A percentile compares a stretch with the other conserved stretches of the same genome.
These are phyloP conservation scores for Backusella australiensis DNA, from an alignment of 192 early-diverging fungal genomes.

Conservation along the genomic window DNA sequence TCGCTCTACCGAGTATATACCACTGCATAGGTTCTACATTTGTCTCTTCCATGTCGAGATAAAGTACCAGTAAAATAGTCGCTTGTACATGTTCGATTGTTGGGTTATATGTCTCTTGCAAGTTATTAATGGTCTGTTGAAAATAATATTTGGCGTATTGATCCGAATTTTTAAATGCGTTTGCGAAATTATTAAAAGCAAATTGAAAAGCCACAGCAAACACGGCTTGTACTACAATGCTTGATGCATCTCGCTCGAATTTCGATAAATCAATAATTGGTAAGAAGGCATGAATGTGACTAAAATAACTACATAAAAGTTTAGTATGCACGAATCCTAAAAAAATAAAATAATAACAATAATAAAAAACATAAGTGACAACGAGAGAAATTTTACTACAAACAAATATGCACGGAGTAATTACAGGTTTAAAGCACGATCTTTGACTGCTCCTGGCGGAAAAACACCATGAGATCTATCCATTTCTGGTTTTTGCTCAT, in stretches of 20 bases:
- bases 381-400: neutral
- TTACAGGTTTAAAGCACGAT: constrained; percentile 15
- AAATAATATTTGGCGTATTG: constrained; percentile 12
- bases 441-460: neutral
- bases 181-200: neutral
- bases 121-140: constrained; percentile 13
- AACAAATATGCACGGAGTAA: neutral
- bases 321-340: neutral
- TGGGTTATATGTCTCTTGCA: constrained; percentile 1
- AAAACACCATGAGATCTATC: neutral
- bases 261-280: constrained; percentile 25
- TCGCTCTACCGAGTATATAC: constrained; percentile 39
- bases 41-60: constrained; percentile 25
- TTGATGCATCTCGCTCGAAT: constrained; percentile 19
- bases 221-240: constrained; percentile 7
- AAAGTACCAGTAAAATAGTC: constrained; percentile 17
- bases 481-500: neutral
- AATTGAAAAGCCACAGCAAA: constrained; percentile 22
- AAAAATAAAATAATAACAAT: constrained; percentile 1
- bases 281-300: constrained; percentile 19
- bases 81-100: constrained; percentile 23
- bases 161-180: neutral
- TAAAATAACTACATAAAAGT: constrained; percentile 19
- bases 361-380: neutral
- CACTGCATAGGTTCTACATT: constrained; percentile 30